Evolutionary conservation across 768 basidiomycete species (phyloP), one percentile per base, ranked within the genome.

Genomic region (Kwoniella sp.): DNA sequence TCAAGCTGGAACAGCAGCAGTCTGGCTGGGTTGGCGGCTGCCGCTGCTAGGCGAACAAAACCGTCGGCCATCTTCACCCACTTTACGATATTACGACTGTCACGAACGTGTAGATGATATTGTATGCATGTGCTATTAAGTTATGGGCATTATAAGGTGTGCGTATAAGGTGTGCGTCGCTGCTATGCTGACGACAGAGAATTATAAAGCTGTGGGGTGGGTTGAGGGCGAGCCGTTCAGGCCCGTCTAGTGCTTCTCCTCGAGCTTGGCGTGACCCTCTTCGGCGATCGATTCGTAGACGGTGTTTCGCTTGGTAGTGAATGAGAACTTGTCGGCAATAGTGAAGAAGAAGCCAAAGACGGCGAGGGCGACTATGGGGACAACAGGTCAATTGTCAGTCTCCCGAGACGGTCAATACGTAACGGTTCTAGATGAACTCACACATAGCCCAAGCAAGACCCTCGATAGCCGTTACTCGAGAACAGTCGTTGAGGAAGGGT

Each of bases 321-420:
- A 93, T 2, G 92, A 91, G 56, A 93, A 94, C 74, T 92, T 90
- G 80, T 98, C 93, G 4, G 88, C 89, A 66, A 95, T 88, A 49
- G 93, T 90, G 80, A 91, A 97, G 83, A 96, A 97, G 40, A 96
- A 85, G 27, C 94, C 95, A 69, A 85, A 91, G 55, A 92, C 91
- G 24, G 87, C 84, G 27, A 98, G 86, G 66, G 92, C 89, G 64
- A 72, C 71, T 72, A 46, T 1, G 21, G n/a, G n/a, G n/a, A n/a
- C n/a, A n/a, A n/a, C n/a, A n/a, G n/a, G n/a, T n/a, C n/a, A n/a
- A n/a, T n/a, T n/a, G n/a, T n/a, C n/a, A n/a, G n/a, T n/a, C n/a
- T n/a, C n/a, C n/a, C n/a, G n/a, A n/a, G n/a, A n/a, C n/a, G n/a
- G n/a, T n/a, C n/a, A n/a, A n/a, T n/a, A n/a, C n/a, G n/a, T n/a